phyloP scores from a whole-genome alignment of 169 alveolate genomes.

The Plasmodium cynomolgi region DNA sequence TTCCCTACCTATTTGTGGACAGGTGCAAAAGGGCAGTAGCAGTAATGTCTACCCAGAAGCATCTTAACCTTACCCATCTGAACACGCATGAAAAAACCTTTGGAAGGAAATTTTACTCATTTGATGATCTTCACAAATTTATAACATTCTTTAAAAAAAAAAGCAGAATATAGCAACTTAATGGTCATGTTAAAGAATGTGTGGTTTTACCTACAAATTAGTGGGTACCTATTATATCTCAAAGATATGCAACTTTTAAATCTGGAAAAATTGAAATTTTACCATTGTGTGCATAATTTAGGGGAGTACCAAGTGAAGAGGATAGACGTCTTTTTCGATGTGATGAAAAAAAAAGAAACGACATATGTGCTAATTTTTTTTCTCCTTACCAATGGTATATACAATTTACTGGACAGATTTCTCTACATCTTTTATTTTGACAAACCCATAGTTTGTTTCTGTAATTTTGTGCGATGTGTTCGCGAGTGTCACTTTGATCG shows the following conservation, averaged over 20 bases:
- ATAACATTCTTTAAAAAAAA: background rate
- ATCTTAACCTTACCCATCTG: background rate
- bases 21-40: slow-evolving; percentile 4
- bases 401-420: slow-evolving; percentile 32
- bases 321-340: slow-evolving; percentile 27
- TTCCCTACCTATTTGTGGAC: slow-evolving; percentile 12
- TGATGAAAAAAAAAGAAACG: slow-evolving; percentile 45
- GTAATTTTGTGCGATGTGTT: slow-evolving; percentile 33
- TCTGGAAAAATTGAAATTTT: slow-evolving; percentile 16
- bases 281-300: slow-evolving; percentile 13
- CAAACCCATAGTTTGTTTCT: slow-evolving; percentile 33
- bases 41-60: background rate
- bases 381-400: slow-evolving; percentile 49
- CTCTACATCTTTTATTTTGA: slow-evolving; percentile 37
- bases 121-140: slow-evolving; percentile 4
- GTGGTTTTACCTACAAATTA: slow-evolving; percentile 52
- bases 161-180: slow-evolving; percentile 29
- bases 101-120: slow-evolving; percentile 10
- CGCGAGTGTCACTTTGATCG: background rate
- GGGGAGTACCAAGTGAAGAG: slow-evolving; percentile 16
- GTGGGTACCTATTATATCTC: slow-evolving; percentile 27
- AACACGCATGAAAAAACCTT: slow-evolving; percentile 10
- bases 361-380: slow-evolving; percentile 48
- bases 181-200: slow-evolving; percentile 33
- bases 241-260: slow-evolving; percentile 12